Evolutionary conservation across 2,329 filamentous ascomycete genomes (phyloP), one percentile per base, ranked within the genome.

Genomic region (Fusarium pseudograminearum): DNA sequence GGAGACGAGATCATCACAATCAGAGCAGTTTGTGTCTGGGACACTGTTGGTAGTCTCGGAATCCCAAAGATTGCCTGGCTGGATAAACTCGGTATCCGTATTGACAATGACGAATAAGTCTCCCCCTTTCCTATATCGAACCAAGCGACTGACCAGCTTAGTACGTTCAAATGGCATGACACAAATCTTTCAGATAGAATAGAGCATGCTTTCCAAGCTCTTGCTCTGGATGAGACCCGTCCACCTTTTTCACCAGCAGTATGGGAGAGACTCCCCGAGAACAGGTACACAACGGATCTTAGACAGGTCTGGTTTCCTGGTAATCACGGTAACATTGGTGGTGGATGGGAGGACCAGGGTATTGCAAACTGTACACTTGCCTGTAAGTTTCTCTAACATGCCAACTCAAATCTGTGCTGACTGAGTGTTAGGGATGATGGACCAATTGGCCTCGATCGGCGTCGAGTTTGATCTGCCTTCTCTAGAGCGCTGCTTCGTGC

Each of bases 281-380:
- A 81, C 31, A 77, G 75, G 36, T 72, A 77, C 16, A 78, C 76
- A 24, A 83, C 83, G 3, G 80, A 86, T 61, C 77, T 86, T 45
- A 79, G 83, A 30, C 84, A 86, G 65, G 83, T 85, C 15, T 90
- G 89, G 89, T 93, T 94, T 73, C 89, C 91, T 0, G 91, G 91
- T 9, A 87, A 86, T 51, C 91, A 94, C 74, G 88, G 84, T 14
- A 91, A 93, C 71, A 87, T 91, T 47, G 91, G 91, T 7, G 91
- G 91, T 33, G 90, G 91, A 4, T 91, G 87, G 87, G 75, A 78
- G 7, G 84, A 87, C 48, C 81, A 85, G 63, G 83, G 83, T 45
- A 78, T 82, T 22, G 76, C 81, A 5, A 80, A 83, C 54, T 76
- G 78, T 18, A 78, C 78, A 24, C 74, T 83, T 47, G 76, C 79